These are phyloP conservation scores for Tephrocybe sp. DNA, from an alignment of 768 basidiomycete genomes.

Conservation along the genomic window DNA sequence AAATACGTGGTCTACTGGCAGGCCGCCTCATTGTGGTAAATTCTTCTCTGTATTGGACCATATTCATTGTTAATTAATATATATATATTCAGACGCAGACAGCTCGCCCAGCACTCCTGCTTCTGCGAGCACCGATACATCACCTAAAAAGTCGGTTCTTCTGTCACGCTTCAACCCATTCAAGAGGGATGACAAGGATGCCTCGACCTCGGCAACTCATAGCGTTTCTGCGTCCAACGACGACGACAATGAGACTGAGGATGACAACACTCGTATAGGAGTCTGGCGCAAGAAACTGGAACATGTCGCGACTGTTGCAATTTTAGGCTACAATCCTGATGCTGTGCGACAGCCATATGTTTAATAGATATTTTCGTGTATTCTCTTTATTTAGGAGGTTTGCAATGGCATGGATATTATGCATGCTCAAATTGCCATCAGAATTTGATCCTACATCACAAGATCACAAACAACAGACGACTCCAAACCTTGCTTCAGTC, in stretches of 20 bases:
- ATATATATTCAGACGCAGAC: no score
- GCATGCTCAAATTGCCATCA: no score
- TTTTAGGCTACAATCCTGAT: constrained; percentile 3
- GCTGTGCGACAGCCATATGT: not conserved
- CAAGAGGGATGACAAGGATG: not conserved
- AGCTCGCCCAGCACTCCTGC: no score
- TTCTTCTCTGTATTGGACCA: no score
- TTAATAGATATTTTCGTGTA: no score
- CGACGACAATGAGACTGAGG: not conserved
- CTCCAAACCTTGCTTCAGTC: no score
- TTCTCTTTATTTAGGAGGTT: no score
- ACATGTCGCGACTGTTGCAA: constrained; percentile 2
- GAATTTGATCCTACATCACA: no score
- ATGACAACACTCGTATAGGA: not conserved
- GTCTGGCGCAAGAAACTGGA: constrained; percentile 8
- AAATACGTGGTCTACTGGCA: not conserved
- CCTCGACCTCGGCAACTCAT: not conserved
- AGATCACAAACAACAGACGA: no score
- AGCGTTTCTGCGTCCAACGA: not conserved
- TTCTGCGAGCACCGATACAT: no score
- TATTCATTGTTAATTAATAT: no score
- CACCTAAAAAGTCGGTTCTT: not conserved
- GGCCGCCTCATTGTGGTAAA: not conserved
- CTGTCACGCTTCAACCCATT: constrained; percentile 7
- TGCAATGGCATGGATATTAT: no score